These are phyloP conservation scores for Conticribra weissflogii DNA, from an alignment of 108 stramenopile genomes.

Conservation along the genomic window DNA sequence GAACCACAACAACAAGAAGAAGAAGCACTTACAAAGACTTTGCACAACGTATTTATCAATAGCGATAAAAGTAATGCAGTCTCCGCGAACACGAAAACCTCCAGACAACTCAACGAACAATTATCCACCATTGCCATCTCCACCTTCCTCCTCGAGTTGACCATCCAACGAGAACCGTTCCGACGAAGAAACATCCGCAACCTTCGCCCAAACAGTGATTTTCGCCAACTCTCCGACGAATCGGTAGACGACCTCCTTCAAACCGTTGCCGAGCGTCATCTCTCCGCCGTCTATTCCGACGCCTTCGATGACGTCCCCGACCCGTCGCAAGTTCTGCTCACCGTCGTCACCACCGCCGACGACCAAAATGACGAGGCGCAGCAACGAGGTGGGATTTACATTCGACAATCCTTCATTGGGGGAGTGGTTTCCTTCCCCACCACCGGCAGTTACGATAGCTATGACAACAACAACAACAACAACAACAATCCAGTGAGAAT, in stretches of 20 bases:
- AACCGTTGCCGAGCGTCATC: constrained; percentile 25
- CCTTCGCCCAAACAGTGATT: too few species aligned
- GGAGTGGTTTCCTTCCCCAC: constrained; percentile 52
- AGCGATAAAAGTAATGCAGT: too few species aligned
- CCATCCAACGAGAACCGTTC: constrained; percentile 17
- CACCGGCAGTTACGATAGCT: background rate
- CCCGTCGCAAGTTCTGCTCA: constrained; percentile 37
- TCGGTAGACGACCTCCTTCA: constrained; percentile 30
- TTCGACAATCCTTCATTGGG: constrained; percentile 32
- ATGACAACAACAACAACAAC: too few species aligned
- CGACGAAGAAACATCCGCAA: background rate
- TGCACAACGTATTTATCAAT: too few species aligned
- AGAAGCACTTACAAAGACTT: too few species aligned
- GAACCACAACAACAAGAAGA: too few species aligned
- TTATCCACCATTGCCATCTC: constrained; percentile 31
- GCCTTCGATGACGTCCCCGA: background rate
- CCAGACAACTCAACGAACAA: background rate
- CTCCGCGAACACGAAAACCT: too few species aligned
- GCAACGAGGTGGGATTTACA: constrained; percentile 12
- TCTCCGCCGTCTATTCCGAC: constrained; percentile 24
- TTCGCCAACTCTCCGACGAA: background rate
- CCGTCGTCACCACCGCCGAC: constrained; percentile 25
- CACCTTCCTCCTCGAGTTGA: constrained; percentile 34
- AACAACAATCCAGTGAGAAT: constrained; percentile 94
- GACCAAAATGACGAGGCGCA: constrained; percentile 2